Base-by-base conservation (phyloP, 1,284 basidiomycete genomes). In the Leccinum insolens region DNA sequence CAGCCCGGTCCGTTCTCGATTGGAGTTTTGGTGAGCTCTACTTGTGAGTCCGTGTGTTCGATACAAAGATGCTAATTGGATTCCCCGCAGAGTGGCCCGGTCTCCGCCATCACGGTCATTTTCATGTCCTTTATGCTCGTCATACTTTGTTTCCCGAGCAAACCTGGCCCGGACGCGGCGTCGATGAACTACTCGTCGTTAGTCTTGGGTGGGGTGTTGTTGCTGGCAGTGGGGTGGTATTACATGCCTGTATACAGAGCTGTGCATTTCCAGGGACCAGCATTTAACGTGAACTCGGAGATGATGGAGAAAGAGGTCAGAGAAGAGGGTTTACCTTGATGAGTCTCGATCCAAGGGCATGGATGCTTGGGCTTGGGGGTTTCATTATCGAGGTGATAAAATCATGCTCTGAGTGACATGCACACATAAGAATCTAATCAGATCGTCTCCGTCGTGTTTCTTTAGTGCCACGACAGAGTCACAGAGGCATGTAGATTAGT, bases 161-260 rank as follows among this genome's bases (percentile, higher is more conserved):
- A 67, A 1, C 74, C 76, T 0, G 28, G 4, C 63, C 69, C 57
- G 67, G 68, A 31, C 25, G 59, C 44, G 2, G 31, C 65, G 7
- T 65, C 60, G n/a, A 77, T 79, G 79, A 79, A 80, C 28, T 79
- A 80, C 39, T 73, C 78, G 7, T 70, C 71, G 2, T 70, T 77
- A 12, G 75, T 79, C 2, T 65, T 78, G 49, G 73, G 77, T 1
- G 76, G 78, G 3, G 65, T 73, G 57, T 65, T 77, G 62, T 39
- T 58, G 1, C 67, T 78, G 15, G 66, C 65, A 61, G 46, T 76
- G 25, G 46, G 46, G 7, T 76, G 76, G 77, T 76, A 77, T 61
- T 78, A 76, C 62, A 68, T 75, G 37, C 76, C 77, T 4, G 70
- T 78, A 12, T 76, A 75, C 8, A 70, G 76, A 0, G 76, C 73